Base-by-base conservation (phyloP, 2,329 filamentous ascomycete species). In the Claviceps cyperi region DNA sequence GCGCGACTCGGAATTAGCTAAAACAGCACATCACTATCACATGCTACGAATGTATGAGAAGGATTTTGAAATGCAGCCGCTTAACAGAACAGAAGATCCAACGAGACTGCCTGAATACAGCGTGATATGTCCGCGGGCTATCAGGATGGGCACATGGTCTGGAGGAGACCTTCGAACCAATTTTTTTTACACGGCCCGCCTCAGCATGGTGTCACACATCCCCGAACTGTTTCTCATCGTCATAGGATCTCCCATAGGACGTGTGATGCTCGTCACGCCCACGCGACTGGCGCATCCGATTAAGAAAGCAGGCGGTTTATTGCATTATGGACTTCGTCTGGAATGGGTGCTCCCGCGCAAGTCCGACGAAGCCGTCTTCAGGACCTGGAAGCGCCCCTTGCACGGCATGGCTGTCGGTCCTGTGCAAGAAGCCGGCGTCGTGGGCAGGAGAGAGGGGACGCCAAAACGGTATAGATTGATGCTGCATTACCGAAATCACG, bases 191-290 rank as follows among this genome's bases (percentile, higher is more conserved):
- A 70, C 60, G 49, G 69, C 58, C 49, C 59, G 55, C 43, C 54
- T 86, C 21, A 82, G 75, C 64, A 79, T 85, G 71, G 64, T 79
- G 38, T 66, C n/a, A n/a, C 73, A 81, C 47, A 78, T 90, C 1
- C 82, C 83, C 0, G 80, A 86, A 56, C 69, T 92, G 1, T 81
- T 74, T n/a, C 68, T 89, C 14, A 75, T 89, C 8, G 69, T 86
- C 3, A 67, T 83, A 1, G 86, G 75, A 0, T 82, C 80, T 11
- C 74, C 80, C n/a, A 75, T 74, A 46, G 86, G 86, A 0, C 73
- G 79, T 8, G 83, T 80, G 0, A 72, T 76, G 1, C 66, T 91
- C 1, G 62, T 87, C 24, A 85, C 83, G 1, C 66, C 70, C n/a
- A 69, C 60, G 46, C 62, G 61, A 54, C 64, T 59, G 60, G 60